Conservation (phyloP, 768 basidiomycete species). For the Psilocybe subaeruginosa region DNA sequence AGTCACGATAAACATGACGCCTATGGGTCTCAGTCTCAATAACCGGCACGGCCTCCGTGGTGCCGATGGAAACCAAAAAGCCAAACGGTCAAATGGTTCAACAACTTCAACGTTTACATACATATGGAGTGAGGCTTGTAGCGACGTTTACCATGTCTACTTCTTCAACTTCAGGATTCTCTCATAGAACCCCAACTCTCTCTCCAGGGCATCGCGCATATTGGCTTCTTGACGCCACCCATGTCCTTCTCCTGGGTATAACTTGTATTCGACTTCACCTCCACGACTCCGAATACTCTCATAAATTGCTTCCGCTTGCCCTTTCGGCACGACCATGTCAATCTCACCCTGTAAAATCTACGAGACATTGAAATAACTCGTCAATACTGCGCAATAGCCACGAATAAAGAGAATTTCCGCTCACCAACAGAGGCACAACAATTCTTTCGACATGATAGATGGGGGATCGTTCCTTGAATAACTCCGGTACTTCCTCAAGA, state of each 20-base stretch:
- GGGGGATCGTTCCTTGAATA: slow-evolving; percentile 65
- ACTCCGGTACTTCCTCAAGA: slow-evolving; percentile 54
- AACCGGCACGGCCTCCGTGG: too few species aligned
- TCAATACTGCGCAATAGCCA: background rate
- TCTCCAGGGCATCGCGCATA: slow-evolving; percentile 53
- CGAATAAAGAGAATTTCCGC: slow-evolving; percentile 21
- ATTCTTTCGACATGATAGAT: slow-evolving; percentile 66
- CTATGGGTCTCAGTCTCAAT: too few species aligned
- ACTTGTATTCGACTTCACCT: slow-evolving; percentile 58
- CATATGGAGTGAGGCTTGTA: too few species aligned
- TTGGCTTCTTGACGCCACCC: slow-evolving; percentile 62
- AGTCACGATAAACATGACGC: too few species aligned
- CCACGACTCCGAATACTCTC: slow-evolving; percentile 50
- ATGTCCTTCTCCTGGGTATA: slow-evolving; percentile 70
- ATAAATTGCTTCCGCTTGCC: slow-evolving; percentile 63
- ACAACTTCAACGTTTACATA: too few species aligned
- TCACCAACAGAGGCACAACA: slow-evolving; percentile 61
- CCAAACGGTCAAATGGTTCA: too few species aligned
- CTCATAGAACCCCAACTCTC: slow-evolving; percentile 58
- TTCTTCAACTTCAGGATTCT: slow-evolving; percentile 38
- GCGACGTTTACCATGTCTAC: background rate
- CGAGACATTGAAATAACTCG: background rate
- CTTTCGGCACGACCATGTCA: slow-evolving; percentile 69
- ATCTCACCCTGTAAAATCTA: slow-evolving; percentile 72
- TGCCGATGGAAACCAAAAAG: too few species aligned